Evolutionary conservation across 495 filamentous ascomycete genomes (phyloP).

Genomic region (Rusavskia elegans): DNA sequence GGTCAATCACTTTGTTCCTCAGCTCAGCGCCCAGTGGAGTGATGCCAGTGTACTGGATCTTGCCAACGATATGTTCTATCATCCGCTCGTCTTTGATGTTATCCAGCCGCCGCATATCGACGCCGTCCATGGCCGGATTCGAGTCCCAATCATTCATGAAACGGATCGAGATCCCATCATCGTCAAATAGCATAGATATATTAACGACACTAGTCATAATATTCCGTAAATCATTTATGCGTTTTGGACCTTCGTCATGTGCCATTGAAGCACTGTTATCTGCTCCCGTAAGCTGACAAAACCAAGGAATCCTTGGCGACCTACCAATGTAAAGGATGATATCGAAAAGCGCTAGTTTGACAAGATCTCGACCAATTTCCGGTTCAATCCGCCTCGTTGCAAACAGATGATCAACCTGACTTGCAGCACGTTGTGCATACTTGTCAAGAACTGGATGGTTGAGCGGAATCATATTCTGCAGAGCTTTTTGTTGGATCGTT

Average conservation of each 20-base stretch:
- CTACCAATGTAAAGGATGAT: slow-evolving; percentile 46
- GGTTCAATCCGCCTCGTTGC: slow-evolving; percentile 38
- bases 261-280: slow-evolving; percentile 61
- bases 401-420: slow-evolving; percentile 34
- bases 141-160: slow-evolving; percentile 46
- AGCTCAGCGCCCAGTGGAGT: slow-evolving; percentile 52
- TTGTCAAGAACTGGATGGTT: slow-evolving; percentile 29
- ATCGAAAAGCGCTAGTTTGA: slow-evolving; percentile 51
- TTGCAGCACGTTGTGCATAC: slow-evolving; percentile 21
- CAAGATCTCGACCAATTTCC: slow-evolving; percentile 51
- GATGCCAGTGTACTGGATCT: slow-evolving; percentile 46
- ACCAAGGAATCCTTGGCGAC: neutral
- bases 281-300: neutral
- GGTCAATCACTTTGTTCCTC: slow-evolving; percentile 45
- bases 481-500: slow-evolving; percentile 40
- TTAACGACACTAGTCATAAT: slow-evolving; percentile 46
- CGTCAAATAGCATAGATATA: slow-evolving; percentile 51
- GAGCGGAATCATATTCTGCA: slow-evolving; percentile 40
- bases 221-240: slow-evolving; percentile 47
- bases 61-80: slow-evolving; percentile 35
- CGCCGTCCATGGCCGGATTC: slow-evolving; percentile 15
- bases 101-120: slow-evolving; percentile 21
- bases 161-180: slow-evolving; percentile 52
- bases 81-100: slow-evolving; percentile 41
- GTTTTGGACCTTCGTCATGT: slow-evolving; percentile 48